Conservation (phyloP, 75 land plant species). For the Selaginella tamariscina region DNA sequence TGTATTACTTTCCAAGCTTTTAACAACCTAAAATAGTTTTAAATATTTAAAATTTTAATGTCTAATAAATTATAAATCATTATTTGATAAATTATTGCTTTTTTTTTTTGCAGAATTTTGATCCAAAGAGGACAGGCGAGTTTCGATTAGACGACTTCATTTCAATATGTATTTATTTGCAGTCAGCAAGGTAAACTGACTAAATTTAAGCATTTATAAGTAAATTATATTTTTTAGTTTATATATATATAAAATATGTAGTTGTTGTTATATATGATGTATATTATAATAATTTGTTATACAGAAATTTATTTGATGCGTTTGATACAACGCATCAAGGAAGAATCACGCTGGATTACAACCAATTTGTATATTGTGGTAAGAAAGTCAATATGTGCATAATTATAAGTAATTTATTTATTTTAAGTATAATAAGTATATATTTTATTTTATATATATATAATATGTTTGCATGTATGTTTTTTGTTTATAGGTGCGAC, state of each 20-base stretch:
- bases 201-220: background rate
- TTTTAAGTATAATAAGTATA: no score
- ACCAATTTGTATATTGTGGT: conserved; percentile 77
- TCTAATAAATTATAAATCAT: background rate
- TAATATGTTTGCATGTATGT: no score
- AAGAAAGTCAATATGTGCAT: no score
- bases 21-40: no score
- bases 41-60: no score
- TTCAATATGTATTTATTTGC: conserved; percentile 71
- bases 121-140: conserved; percentile 46
- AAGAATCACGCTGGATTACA: conserved; percentile 54
- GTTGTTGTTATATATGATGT: background rate
- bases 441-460: no score
- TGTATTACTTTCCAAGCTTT: background rate
- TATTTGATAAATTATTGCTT: background rate
- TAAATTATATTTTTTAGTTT: background rate
- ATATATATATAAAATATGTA: background rate
- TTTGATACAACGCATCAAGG: conserved; percentile 57
- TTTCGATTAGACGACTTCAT: conserved; percentile 68
- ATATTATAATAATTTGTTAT: background rate
- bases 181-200: conserved; percentile 51
- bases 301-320: conserved; percentile 60
- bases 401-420: no score
- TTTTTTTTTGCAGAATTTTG: conserved; percentile 54
- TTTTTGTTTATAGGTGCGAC: no score